Evolutionary conservation across 106 monocot genomes (phyloP), one percentile per base, ranked within the genome.

Genomic region (Apostasia ramifera): DNA sequence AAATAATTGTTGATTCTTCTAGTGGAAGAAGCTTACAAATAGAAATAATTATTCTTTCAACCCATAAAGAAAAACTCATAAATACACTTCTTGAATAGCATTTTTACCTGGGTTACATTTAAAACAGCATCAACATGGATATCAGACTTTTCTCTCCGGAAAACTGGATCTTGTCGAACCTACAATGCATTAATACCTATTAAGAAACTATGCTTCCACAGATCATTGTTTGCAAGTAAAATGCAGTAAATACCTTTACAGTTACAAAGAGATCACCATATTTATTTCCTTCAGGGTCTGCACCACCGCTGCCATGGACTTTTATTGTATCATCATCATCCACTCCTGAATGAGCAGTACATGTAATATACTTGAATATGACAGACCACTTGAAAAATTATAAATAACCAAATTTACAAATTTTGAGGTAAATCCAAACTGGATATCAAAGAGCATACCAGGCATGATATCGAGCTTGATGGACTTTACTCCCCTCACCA

Each of bases 181-280:
- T 99, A 57, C 8, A 75, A 77, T 64, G 39, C 4, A 61, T 13
- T 14, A 41, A 26, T 43, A 46, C 63, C 60, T 26, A 10, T 6
- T 52, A 52, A 6, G 4, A 52, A 52, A 49, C 47, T 39, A 49
- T 38, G 15, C 6, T 66, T 2, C 11, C 47, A 66, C 26, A 53
- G 10, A 53, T 53, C 4, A 40, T 53, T 61, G 6, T 14, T 40
- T 12, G 5, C 49, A 48, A 14, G 47, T 15, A 59, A 43, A 13
- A 40, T 12, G 14, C 1, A 5, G 3, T 26, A 3, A 61, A 52
- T 47, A 92, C 93, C 89, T 99, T 85, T 46, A 99, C 58, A 58
- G 81, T 87, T 67, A 93, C 98, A 80, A 80, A 90, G 76, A 98
- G 83, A 80, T 99, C 98, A 71, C 93, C 98, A 73, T 80, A 80